Evolutionary conservation across 2,329 filamentous ascomycete species (phyloP), one percentile per base, ranked within the genome.

Genomic region (Neonectria sp.): DNA sequence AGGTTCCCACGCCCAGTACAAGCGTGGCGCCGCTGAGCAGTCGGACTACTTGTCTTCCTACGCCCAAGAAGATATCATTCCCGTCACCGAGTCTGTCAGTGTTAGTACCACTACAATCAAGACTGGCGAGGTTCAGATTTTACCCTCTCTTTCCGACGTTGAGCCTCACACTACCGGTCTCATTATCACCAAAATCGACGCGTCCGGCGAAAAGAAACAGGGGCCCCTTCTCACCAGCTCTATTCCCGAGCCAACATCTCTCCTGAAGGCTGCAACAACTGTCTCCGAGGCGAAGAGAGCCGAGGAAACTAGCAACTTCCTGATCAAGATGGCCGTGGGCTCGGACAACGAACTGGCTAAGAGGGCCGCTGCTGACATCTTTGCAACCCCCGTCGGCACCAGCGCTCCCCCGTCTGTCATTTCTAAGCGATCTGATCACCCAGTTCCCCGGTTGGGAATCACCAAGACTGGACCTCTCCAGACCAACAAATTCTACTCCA

Each of bases 401-500:
- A 82, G 80, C 67, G 78, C 85, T 12, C 89, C 89, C 4, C 84
- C 86, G 1, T 74, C 82, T 0, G 79, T 81, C 33, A 86, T 92
- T 55, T 60, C 75, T 9, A 78, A 81, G 46, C 83, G 83, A 31
- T 73, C 82, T 24, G 88, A 91, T 70, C 90, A 92, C 70, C 90
- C 90, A 0, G 88, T 88, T 29, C 80, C 86, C 46, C 84, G 88
- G 15, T 77, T 83, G 25, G 88, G 88, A 6, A 83, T 92, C 45
- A 77, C 73, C 35, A 79, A 83, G 17, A 73, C 80, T 2, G 77
- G 78, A 0, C 89, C 91, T 4, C 82, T 93, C 52, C 84, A 89
- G 56, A 95, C 93, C 27, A 95, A 95, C 84, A 95, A 93, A 76
- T 95, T 95, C 78, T 94, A 93, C 73, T 86, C 91, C 73, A 96